phyloP scores from a whole-genome alignment of 192 early-diverging fungal genomes.

The Chytriomyces confervae region DNA sequence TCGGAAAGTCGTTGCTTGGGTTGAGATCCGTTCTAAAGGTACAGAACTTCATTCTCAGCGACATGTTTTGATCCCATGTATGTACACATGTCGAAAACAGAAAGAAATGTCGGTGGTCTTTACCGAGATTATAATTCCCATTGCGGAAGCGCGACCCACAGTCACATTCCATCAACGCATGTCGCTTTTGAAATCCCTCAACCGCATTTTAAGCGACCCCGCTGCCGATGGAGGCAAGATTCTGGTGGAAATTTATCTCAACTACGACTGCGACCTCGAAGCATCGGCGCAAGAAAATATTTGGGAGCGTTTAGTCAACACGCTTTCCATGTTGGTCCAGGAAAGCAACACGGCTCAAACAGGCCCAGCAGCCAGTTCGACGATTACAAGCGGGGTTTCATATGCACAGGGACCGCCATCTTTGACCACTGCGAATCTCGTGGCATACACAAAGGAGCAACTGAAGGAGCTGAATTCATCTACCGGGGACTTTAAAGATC shows the following conservation, averaged over 20 bases:
- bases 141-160: conserved; percentile 76
- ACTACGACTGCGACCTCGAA: conserved; percentile 90
- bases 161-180: conserved; percentile 74
- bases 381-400: conserved; percentile 24
- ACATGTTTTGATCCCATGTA: background rate
- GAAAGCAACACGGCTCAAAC: conserved; percentile 32
- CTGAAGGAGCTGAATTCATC: conserved; percentile 59
- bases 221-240: conserved; percentile 62
- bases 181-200: conserved; percentile 74
- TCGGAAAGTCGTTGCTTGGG: conserved; percentile 76
- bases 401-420: conserved; percentile 44
- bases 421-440: conserved; percentile 58
- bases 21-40: conserved; percentile 76
- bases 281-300: conserved; percentile 77
- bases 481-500: conserved; percentile 56
- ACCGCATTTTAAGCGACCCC: conserved; percentile 72
- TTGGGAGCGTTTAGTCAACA: conserved; percentile 86
- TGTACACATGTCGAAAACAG: conserved; percentile 37
- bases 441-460: conserved; percentile 60
- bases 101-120: conserved; percentile 89
- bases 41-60: conserved; percentile 13
- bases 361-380: background rate
- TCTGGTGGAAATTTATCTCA: conserved; percentile 90
- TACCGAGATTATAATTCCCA: conserved; percentile 87
- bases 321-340: conserved; percentile 60